Conservation (phyloP, 805 yeast species). For the Myxozyma neotropica region DNA sequence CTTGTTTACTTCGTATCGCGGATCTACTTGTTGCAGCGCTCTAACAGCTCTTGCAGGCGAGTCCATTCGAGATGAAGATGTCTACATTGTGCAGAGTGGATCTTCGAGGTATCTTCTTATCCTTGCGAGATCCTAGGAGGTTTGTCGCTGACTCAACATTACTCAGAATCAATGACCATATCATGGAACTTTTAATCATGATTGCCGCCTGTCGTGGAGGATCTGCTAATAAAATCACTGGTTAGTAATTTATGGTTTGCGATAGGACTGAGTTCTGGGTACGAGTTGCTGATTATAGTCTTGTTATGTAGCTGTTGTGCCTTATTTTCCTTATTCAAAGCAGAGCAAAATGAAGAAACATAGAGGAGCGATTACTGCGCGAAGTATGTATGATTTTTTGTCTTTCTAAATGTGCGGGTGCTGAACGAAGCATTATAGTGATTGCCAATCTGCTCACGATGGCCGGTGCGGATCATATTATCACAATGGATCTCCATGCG, state of each 20-base stretch:
- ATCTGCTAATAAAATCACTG: slow-evolving; percentile 91
- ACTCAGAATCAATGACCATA: slow-evolving; percentile 75
- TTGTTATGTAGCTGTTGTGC: slow-evolving; percentile 71
- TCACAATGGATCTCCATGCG: slow-evolving; percentile 95
- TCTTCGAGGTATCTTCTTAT: slow-evolving; percentile 19
- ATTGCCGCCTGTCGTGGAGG: slow-evolving; percentile 98
- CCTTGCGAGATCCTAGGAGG: not conserved
- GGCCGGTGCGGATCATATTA: slow-evolving; percentile 99
- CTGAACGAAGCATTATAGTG: slow-evolving; percentile 51
- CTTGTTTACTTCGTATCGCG: not conserved
- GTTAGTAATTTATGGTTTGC: too few species aligned
- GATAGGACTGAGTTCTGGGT: too few species aligned
- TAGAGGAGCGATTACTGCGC: slow-evolving; percentile 97
- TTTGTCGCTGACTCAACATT: not conserved
- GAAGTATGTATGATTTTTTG: slow-evolving; percentile 44
- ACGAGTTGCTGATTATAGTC: not conserved
- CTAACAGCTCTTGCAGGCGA: slow-evolving; percentile 30
- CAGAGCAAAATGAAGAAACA: slow-evolving; percentile 99
- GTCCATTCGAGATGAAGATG: slow-evolving; percentile 86
- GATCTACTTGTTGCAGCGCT: too few species aligned
- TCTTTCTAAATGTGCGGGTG: not conserved
- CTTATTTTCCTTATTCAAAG: slow-evolving; percentile 96
- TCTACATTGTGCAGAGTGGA: slow-evolving; percentile 38
- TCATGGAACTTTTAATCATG: slow-evolving; percentile 91
- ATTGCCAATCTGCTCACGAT: slow-evolving; percentile 89